Evolutionary conservation across 352 stramenopile genomes (phyloP), one percentile per base, ranked within the genome.

Genomic region (Pythium periplocum): DNA sequence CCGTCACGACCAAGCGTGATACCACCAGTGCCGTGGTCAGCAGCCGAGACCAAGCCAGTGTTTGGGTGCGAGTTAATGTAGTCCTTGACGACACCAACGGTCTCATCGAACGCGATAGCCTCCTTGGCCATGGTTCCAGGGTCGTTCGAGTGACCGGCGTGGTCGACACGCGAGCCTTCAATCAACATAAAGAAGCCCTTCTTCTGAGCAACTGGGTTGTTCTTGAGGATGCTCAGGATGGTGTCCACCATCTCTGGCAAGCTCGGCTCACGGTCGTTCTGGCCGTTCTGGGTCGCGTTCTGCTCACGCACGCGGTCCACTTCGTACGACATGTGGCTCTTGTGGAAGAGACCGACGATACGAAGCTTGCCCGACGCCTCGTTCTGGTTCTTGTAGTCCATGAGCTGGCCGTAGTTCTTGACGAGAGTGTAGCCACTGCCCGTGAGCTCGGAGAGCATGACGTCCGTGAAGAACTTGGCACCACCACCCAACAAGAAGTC

Each of bases 121-220:
- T 87, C 77, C 54, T 73, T 76, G 36, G 72, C 77, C 72, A 86
- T 84, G 6, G 77, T 77, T 26, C 77, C 77, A 6, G 77, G 72
- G 53, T 87, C 77, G 48, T 87, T 86, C n/a, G 70, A 80, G 63
- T 87, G 77, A 4, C 72, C 74, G 1, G 77, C 77, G 55, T 84
- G 74, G 51, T 87, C 77, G 3, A 87, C 71, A 36, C 77, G 74
- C 17, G 77, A 87, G 7, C 77, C 74, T 53, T 87, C 77, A 17
- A 87, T 86, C 74, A 87, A 83, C 39, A 87, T 45, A 41, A 87
- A 87, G 68, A 81, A 87, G 45, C 77, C 77, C 54, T 87, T 64
- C 60, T 87, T 86, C 60, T 83, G 78, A 17, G 77, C 77, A 44
- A 68, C 65, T 12, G 69, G 70, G 55, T 87, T 87, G 66, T 76